phyloP scores from a whole-genome alignment of 768 basidiomycete species.

The Chalciporus chontae region DNA sequence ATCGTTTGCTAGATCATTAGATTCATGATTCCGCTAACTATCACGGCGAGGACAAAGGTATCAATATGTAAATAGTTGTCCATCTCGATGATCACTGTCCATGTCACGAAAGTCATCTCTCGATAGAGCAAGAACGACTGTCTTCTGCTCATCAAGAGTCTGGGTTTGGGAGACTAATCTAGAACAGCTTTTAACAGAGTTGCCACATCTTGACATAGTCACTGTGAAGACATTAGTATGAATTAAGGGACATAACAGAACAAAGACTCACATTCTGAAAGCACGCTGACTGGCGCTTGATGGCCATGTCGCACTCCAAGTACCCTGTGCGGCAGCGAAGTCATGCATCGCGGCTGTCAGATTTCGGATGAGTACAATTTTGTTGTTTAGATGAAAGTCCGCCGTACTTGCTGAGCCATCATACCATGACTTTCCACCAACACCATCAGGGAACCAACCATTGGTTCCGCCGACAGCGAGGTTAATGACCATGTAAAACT shows the following conservation, averaged over 20 bases:
- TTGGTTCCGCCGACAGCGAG: constrained; percentile 80
- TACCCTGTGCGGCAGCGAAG: constrained; percentile 55
- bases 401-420: constrained; percentile 49
- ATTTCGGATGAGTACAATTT: constrained; percentile 10
- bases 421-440: constrained; percentile 62
- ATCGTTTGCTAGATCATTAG: too few species aligned
- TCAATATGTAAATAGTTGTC: background rate
- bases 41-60: too few species aligned
- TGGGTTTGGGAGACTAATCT: too few species aligned
- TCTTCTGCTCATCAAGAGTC: too few species aligned
- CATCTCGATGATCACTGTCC: background rate
- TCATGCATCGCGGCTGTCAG: constrained; percentile 61
- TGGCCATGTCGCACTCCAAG: constrained; percentile 80
- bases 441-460: constrained; percentile 43
- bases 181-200: constrained; percentile 16
- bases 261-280: constrained; percentile 54
- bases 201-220: constrained; percentile 36
- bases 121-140: too few species aligned
- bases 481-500: constrained; percentile 80
- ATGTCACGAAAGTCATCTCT: too few species aligned
- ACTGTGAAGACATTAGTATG: constrained; percentile 8
- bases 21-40: too few species aligned
- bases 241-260: too few species aligned
- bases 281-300: constrained; percentile 55
- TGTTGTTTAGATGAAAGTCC: background rate